Base-by-base conservation (phyloP, 2,329 filamentous ascomycete species). In the Blastomyces parvus region DNA sequence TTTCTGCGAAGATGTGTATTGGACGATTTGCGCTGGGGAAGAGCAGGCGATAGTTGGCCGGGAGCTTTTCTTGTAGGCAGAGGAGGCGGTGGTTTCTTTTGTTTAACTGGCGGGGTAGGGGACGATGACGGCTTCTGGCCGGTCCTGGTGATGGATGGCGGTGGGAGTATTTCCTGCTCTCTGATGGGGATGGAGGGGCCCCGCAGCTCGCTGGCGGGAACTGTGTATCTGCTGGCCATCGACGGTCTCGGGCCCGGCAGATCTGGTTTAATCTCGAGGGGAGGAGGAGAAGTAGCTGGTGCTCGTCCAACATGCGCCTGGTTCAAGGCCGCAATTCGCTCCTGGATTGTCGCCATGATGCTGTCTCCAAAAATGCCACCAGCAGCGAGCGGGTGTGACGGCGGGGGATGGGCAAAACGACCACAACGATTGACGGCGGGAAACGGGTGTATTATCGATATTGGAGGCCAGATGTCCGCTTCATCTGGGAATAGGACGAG, bases 261-360 rank as follows among this genome's bases (percentile, higher is more conserved):
- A 61, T 68, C 64, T 44, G 69, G 71, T 62, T 55, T 67, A 8
- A 56, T 44, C 61, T 67, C 65, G 60, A 40, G 69, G 61, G n/a
- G n/a, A n/a, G 70, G 66, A 57, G 70, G 65, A 56, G 72, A 71
- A 66, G 70, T 68, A 55, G 67, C 70, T 57, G 72, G 70, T 62
- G 71, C 69, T 60, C 73, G 72, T 59, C 73, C 74, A 62, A 77
- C 68, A 66, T 80, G 78, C 50, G 75, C 72, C 64, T 75, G 74
- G 64, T 80, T 79, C 62, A 80, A 70, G 42, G 77, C 74, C 62
- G 76, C 76, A 63, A 80, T 80, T 56, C 78, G 76, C 68, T 79
- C 71, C 67, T 79, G 76, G 55, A 80, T 77, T 76, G 78, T 78
- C 30, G 55, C 64, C 61, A 63, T 53, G 25, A n/a, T n/a, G n/a